These are phyloP conservation scores for Pezicula carpinea DNA, from an alignment of 2,329 filamentous ascomycete species.

Conservation along the genomic window DNA sequence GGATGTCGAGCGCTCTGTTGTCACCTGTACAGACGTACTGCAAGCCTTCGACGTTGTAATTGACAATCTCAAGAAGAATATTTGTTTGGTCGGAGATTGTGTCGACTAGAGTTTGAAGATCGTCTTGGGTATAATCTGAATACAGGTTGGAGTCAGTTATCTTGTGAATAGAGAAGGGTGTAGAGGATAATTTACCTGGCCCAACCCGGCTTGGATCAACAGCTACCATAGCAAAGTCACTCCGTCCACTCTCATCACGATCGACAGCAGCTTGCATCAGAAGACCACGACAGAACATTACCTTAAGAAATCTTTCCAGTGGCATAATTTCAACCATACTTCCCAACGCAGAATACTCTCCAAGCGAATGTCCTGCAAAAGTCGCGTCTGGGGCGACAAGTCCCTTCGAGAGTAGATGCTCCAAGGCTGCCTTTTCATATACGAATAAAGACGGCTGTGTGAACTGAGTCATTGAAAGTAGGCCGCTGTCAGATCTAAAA, in stretches of 20 bases:
- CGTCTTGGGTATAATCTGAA: too few relatives aligned
- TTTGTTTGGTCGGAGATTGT: constrained; percentile 85
- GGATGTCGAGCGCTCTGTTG: too few relatives aligned
- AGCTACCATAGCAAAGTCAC: constrained; percentile 97
- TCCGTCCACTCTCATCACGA: constrained; percentile 82
- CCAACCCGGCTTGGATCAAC: constrained; percentile 96
- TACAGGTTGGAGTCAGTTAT: too few relatives aligned
- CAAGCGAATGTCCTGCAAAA: constrained; percentile 95
- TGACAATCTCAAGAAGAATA: constrained; percentile 97
- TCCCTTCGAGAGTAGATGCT: constrained; percentile 97
- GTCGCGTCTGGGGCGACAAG: constrained; percentile 91
- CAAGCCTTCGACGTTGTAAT: constrained; percentile 64
- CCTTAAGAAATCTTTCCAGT: constrained; percentile 89
- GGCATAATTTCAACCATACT: constrained; percentile 95
- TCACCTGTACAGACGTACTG: constrained; percentile 30
- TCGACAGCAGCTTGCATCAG: constrained; percentile 60
- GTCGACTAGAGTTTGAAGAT: constrained; percentile 28
- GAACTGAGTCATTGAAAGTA: constrained; percentile 96
- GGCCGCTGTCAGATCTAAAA: constrained; percentile 88
- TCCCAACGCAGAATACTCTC: constrained; percentile 92
- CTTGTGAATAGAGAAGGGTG: too few relatives aligned
- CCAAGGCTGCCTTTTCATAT: constrained; percentile 99
- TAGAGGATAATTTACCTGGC: too few relatives aligned
- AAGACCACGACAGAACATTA: constrained; percentile 61
- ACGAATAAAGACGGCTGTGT: constrained; percentile 94